Conservation (phyloP, 306 rosid species). For the Dryas octopetala region DNA sequence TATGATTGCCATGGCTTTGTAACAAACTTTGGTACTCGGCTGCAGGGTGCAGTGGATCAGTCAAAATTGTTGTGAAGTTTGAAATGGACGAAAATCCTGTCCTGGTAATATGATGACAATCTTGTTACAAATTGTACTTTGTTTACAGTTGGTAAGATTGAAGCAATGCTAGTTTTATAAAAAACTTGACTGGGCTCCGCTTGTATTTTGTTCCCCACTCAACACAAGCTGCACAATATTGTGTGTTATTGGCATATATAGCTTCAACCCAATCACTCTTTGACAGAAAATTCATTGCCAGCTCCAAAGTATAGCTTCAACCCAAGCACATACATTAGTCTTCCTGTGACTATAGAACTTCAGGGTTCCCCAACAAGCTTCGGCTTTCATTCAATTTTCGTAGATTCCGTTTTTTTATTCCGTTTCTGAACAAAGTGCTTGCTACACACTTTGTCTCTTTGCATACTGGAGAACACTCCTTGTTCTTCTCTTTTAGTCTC, state of each 20-base stretch:
- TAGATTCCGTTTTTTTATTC: conserved; percentile 61
- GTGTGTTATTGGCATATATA: not conserved
- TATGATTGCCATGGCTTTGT: too few species aligned
- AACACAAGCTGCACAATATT: not conserved
- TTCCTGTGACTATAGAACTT: not conserved
- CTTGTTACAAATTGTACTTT: too few species aligned
- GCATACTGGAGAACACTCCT: conserved; percentile 21
- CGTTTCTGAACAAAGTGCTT: conserved; percentile 65
- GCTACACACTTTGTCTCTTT: conserved; percentile 49
- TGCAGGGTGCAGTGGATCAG: too few species aligned
- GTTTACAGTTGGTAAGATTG: not conserved
- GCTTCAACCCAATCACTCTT: not conserved
- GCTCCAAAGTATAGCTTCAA: not conserved
- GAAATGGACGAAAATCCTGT: too few species aligned
- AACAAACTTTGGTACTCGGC: too few species aligned
- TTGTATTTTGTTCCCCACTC: not conserved
- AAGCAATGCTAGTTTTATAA: not conserved
- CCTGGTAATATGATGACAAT: too few species aligned
- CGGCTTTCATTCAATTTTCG: conserved; percentile 47
- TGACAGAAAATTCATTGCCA: not conserved
- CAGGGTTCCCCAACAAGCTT: conserved; percentile 27
- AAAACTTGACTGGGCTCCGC: too few species aligned
- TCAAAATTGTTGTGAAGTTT: too few species aligned
- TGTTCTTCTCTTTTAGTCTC: conserved; percentile 43
- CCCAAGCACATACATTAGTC: not conserved